Base-by-base conservation (phyloP, 805 yeast species). In the Spathaspora boniae region DNA sequence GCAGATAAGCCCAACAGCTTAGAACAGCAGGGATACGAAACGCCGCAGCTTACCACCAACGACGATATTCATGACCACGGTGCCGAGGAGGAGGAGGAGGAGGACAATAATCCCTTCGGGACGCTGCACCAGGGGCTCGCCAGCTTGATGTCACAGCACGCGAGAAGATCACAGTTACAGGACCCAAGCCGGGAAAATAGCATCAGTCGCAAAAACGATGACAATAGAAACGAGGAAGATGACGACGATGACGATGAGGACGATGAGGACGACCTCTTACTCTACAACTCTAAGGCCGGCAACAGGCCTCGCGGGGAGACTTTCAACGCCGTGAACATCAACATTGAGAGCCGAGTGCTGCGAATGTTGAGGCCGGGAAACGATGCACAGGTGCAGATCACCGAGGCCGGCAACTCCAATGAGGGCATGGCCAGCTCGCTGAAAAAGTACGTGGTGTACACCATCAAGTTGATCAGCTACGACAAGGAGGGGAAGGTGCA, bases 391-490 rank as follows among this genome's bases (percentile, higher is more conserved):
- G 46, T 65, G 15, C 62, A 68, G 33, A 87, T 91, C 24, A 62
- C 72, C 0, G 96, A 86, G 45, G 96, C 97, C 0, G 86, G 87
- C 4, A 88, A 86, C 54, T 82, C 86, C 35, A 81, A 76, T 41
- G 97, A 91, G 48, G 87, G 89, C 8, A 45, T 62, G 65, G 72
- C 79, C 24, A 73, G 85, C 43, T 78, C 88, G 2, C 60, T 55
- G 55, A 65, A 65, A 51, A 66, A 64, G 38, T 91, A 82, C 47
- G 79, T 91, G 17, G 86, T 88, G 0, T 91, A 93, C 55, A 81
- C 95, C 2, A 85, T 91, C 41, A 71, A 74, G 42, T 64, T 76
- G 30, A 64, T 80, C n/a, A 81, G 68, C 6, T 51, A 46, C 1
- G 55, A 54, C 21, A 17, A 21, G 20, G 51, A 47, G 22, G 41